These are phyloP conservation scores for Saccharomycopsis fibuligera DNA, from an alignment of 805 yeast species.

Conservation along the genomic window DNA sequence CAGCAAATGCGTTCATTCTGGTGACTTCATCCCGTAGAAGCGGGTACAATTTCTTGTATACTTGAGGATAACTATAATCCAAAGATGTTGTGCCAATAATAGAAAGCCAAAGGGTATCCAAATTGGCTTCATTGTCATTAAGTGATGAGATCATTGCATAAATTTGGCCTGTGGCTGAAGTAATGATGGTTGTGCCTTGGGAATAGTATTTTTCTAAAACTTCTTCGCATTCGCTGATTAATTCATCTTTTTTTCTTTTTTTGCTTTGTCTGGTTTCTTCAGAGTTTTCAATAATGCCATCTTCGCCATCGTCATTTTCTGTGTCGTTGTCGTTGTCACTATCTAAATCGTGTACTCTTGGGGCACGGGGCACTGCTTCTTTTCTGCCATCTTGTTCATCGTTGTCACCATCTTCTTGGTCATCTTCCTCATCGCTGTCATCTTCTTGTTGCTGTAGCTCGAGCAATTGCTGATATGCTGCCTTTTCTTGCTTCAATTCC, in stretches of 20 bases:
- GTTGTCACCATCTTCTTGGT: slow-evolving; percentile 28
- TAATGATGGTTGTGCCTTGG: slow-evolving; percentile 71
- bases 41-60: slow-evolving; percentile 68
- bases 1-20: slow-evolving; percentile 46
- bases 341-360: slow-evolving; percentile 25
- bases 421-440: slow-evolving; percentile 29
- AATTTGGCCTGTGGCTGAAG: slow-evolving; percentile 71
- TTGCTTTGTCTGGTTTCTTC: slow-evolving; percentile 28
- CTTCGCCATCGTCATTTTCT: slow-evolving; percentile 20
- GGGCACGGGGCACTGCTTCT: slow-evolving; percentile 21
- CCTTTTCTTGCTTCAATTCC: slow-evolving; percentile 47
- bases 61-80: slow-evolving; percentile 64
- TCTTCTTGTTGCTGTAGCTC: slow-evolving; percentile 34
- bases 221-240: slow-evolving; percentile 42
- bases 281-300: slow-evolving; percentile 25
- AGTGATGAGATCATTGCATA: slow-evolving; percentile 74
- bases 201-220: slow-evolving; percentile 69
- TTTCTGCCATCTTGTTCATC: slow-evolving; percentile 28
- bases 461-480: slow-evolving; percentile 54
- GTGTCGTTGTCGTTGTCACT: slow-evolving; percentile 20
- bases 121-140: slow-evolving; percentile 66
- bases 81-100: slow-evolving; percentile 84
- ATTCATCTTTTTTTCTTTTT: slow-evolving; percentile 36
- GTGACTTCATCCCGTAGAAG: slow-evolving; percentile 75
- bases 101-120: slow-evolving; percentile 73